A percentile compares a stretch with the other conserved stretches of the same genome.
Evolutionary conservation across 2,329 filamentous ascomycete species (phyloP).

Genomic region (Fusarium algeriense): DNA sequence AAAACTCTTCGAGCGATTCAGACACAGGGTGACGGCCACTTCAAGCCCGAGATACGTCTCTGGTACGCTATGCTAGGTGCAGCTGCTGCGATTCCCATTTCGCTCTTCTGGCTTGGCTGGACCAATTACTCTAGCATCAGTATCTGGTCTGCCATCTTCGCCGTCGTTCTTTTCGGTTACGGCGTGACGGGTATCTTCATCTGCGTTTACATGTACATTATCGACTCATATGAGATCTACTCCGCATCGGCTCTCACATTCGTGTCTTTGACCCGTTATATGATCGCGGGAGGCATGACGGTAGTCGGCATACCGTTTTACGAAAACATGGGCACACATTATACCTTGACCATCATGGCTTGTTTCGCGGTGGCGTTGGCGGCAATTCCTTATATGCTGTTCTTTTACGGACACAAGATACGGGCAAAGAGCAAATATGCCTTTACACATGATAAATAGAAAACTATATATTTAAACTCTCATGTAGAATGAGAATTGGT

Average conservation of each 20-base stretch:
- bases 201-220: conserved; percentile 54
- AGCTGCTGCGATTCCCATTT: conserved; percentile 57
- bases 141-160: conserved; percentile 60
- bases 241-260: conserved; percentile 52
- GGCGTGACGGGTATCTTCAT: conserved; percentile 51
- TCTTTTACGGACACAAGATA: conserved; percentile 39
- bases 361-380: conserved; percentile 47
- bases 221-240: conserved; percentile 52
- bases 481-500: neutral
- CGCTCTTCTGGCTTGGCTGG: conserved; percentile 66
- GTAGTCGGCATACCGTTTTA: conserved; percentile 53
- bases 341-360: conserved; percentile 51
- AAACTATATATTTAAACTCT: neutral
- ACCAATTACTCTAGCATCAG: conserved; percentile 56
- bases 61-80: conserved; percentile 59
- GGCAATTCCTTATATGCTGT: conserved; percentile 49
- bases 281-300: conserved; percentile 51
- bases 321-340: conserved; percentile 50
- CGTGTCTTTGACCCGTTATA: conserved; percentile 49
- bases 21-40: conserved; percentile 24
- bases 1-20: conserved; percentile 48
- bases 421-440: conserved; percentile 42
- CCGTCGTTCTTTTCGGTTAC: conserved; percentile 58
- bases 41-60: conserved; percentile 55
- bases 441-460: neutral